Evolutionary conservation across 192 early-diverging fungal species (phyloP).

Genomic region (Entomortierella beljakovae): DNA sequence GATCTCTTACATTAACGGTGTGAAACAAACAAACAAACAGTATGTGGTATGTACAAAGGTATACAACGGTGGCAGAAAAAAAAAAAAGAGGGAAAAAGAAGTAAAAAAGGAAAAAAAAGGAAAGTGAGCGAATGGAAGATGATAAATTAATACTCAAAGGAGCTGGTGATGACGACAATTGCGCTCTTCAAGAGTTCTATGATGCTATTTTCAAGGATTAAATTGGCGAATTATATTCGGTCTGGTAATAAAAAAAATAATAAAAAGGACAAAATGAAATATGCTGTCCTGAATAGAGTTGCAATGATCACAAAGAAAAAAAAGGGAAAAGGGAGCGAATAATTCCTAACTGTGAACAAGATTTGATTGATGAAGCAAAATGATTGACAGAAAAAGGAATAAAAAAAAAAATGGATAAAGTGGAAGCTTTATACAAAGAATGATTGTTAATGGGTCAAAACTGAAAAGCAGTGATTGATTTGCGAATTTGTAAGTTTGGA

Average conservation of each 20-base stretch:
- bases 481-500: background rate
- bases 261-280: background rate
- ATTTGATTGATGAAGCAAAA: too few species aligned
- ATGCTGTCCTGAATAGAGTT: background rate
- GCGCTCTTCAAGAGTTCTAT: slow-evolving; percentile 9
- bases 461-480: background rate
- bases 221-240: background rate
- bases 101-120: background rate
- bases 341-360: too few species aligned
- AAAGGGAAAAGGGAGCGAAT: background rate
- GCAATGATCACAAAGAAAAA: too few species aligned
- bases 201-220: slow-evolving; percentile 8
- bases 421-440: background rate
- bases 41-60: background rate
- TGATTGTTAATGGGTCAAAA: background rate
- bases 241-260: too few species aligned
- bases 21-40: too few species aligned
- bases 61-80: background rate
- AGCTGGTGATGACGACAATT: background rate
- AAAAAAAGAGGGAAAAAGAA: background rate
- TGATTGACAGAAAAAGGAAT: too few species aligned
- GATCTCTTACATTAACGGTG: too few species aligned
- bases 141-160: background rate
- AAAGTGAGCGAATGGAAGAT: background rate
- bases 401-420: slow-evolving; percentile 2